Evolutionary conservation across 139 green algal species (phyloP), one percentile per base, ranked within the genome.

Genomic region (Micractinium sp.): DNA sequence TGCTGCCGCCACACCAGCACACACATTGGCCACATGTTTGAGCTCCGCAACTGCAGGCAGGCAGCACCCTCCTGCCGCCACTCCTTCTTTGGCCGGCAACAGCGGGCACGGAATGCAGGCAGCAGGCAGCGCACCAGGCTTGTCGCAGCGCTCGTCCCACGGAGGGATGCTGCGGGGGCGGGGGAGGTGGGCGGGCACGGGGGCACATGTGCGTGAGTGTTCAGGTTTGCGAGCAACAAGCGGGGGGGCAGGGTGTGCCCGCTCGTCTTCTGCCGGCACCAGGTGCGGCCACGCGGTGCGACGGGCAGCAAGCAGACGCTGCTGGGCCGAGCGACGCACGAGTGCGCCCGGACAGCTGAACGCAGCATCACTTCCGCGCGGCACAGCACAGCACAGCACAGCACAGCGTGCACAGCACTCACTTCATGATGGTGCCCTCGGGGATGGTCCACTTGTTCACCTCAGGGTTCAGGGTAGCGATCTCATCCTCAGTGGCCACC

Each of bases 101-200:
- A 5, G 47, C 47, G 9, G 47, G 47, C 47, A 56, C 9, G 47
- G 7, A 5, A 56, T 9, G 47, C 5, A 5, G 47, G 47, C 47
- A 9, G 47, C 47, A 56, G 47, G 47, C 47, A 16, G 47, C 47
- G 47, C 47, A 56, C 47, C 80, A 16, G 47, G 31, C 82, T 87
- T 87, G 61, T 87, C 82, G 82, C 82, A 87, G 38, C 82, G 82
- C 35, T 61, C 66, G 61, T 87, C 82, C 82, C 82, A 87, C 3
- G 82, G 82, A 33, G 82, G 82, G 22, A 87, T 41, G 61, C 82
- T 87, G 82, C 66, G n/a, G 41, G 41, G 78, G 78, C 16, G 13
- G 12, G 14, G 29, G 22, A 27, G 39, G 33, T 29, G 41, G 41
- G 41, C 0, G 29, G 47, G 12, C 23, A 82, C 38, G 7, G 27